Evolutionary conservation across 1,284 basidiomycete genomes (phyloP).

Genomic region (Phellinidium pouzarii): DNA sequence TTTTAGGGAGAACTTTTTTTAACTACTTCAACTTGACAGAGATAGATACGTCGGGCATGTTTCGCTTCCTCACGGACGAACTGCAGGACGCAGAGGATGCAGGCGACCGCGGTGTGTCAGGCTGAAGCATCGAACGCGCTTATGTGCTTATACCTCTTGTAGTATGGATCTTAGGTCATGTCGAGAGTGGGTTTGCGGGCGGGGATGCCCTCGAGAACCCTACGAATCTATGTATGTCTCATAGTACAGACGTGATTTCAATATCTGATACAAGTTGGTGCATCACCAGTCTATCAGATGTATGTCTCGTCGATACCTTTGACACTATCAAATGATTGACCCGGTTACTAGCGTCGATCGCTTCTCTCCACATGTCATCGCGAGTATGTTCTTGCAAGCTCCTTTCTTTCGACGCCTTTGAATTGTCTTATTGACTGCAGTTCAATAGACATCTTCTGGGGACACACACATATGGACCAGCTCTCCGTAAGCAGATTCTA

Average conservation of each 20-base stretch:
- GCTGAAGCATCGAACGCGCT: not conserved
- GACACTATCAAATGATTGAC: conserved; percentile 1
- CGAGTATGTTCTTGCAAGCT: conserved; percentile 42
- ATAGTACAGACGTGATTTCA: not conserved
- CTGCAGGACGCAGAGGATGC: conserved; percentile 71
- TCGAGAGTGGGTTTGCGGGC: conserved; percentile 72
- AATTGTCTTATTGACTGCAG: not conserved
- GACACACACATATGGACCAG: conserved; percentile 80
- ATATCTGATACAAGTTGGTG: not conserved
- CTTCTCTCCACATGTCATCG: conserved; percentile 72
- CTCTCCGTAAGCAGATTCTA: conserved; percentile 43
- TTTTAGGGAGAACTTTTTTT: conserved; percentile 58
- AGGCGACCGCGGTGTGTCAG: conserved; percentile 50
- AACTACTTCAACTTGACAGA: conserved; percentile 71
- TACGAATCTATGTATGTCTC: conserved; percentile 57
- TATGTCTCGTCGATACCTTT: conserved; percentile 25
- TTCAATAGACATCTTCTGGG: conserved; percentile 62
- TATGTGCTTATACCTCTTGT: not conserved
- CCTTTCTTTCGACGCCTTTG: not conserved
- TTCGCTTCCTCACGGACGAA: conserved; percentile 76
- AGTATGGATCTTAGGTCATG: conserved; percentile 81
- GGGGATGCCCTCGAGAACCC: conserved; percentile 54
- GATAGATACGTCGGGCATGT: conserved; percentile 67
- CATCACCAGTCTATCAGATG: conserved; percentile 63
- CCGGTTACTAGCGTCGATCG: conserved; percentile 60